Evolutionary conservation across 805 yeast genomes (phyloP), one percentile per base, ranked within the genome.

Genomic region (Teunomyces panamensis): DNA sequence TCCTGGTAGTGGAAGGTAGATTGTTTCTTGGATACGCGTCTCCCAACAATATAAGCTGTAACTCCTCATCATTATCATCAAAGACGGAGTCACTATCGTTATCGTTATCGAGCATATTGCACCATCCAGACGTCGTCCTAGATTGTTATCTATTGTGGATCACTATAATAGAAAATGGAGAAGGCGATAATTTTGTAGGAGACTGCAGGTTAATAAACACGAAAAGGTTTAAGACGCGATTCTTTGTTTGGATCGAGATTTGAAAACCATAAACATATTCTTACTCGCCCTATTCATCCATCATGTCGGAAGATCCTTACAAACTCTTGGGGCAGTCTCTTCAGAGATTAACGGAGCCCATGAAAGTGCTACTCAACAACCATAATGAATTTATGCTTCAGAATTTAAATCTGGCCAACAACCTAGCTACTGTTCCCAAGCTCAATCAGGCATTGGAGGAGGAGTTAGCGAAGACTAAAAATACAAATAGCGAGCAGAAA

Each of bases 331-430:
- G 63, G 0, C 52, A 57, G 9, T 52, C 67, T 0, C 33, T 71
- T 4, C 50, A 50, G 28, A 46, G 56, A 32, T 46, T 71, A 41
- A 56, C 50, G 4, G 48, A 51, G 35, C 74, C 75, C 1, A 45
- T 68, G 43, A 48, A 50, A 7, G 55, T 50, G 3, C 49, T 71
- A 4, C 50, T 68, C 32, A 48, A 48, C 11, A 51, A 54, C 5
- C 75, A 71, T 48, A 64, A 67, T 33, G 59, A 58, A 42, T 56
- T 71, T 27, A 49, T 60, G 45, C 50, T 60, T 9, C 73, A 65
- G 47, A 62, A 65, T 41, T 46, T 62, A 26, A 47, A 48, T 17
- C 55, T 60, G 4, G 52, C 64, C 46, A 65, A 67, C 44, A 60
- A 63, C 50, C 43, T 64, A 24, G 51, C 57, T n/a, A 48, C 57